These are phyloP conservation scores for Gymnopus androsaceus DNA, from an alignment of 1,284 basidiomycete species.

Conservation along the genomic window DNA sequence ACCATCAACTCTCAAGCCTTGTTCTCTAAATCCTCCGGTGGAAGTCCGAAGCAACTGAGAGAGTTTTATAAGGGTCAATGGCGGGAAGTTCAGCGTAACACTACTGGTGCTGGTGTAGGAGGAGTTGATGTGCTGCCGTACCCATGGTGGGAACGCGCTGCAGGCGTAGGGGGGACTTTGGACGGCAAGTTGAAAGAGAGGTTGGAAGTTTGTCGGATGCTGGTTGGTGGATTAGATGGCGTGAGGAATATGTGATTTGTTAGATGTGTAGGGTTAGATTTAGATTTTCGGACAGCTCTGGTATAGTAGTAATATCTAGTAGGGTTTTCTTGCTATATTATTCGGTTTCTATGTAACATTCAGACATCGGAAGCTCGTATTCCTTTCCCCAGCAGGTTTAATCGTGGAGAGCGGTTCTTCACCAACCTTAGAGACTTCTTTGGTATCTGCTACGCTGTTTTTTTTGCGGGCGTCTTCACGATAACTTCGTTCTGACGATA, in stretches of 20 bases:
- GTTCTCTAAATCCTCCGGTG: conserved; percentile 31
- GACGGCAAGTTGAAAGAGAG: conserved; percentile 48
- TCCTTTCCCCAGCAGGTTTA: too few relatives aligned
- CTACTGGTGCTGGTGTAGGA: too few relatives aligned
- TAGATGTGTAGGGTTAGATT: neutral
- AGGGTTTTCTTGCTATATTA: too few relatives aligned
- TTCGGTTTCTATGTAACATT: too few relatives aligned
- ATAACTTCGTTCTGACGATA: too few relatives aligned
- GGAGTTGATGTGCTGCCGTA: neutral
- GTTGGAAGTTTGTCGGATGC: conserved; percentile 38
- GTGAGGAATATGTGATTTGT: conserved; percentile 19
- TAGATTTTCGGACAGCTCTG: too few relatives aligned
- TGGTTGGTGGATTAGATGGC: conserved; percentile 48
- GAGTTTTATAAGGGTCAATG: conserved; percentile 57
- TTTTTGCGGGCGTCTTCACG: too few relatives aligned
- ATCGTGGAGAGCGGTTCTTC: too few relatives aligned
- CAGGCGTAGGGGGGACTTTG: conserved; percentile 48
- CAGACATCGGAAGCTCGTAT: too few relatives aligned
- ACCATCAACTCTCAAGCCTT: conserved; percentile 37
- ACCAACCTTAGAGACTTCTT: too few relatives aligned
- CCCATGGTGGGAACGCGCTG: conserved; percentile 63
- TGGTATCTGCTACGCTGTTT: too few relatives aligned
- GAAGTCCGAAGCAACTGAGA: conserved; percentile 33
- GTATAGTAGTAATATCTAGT: too few relatives aligned
- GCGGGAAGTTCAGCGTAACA: conserved; percentile 53